Conservation (phyloP, 1,284 basidiomycete species). For the Kwoniella shivajii region DNA sequence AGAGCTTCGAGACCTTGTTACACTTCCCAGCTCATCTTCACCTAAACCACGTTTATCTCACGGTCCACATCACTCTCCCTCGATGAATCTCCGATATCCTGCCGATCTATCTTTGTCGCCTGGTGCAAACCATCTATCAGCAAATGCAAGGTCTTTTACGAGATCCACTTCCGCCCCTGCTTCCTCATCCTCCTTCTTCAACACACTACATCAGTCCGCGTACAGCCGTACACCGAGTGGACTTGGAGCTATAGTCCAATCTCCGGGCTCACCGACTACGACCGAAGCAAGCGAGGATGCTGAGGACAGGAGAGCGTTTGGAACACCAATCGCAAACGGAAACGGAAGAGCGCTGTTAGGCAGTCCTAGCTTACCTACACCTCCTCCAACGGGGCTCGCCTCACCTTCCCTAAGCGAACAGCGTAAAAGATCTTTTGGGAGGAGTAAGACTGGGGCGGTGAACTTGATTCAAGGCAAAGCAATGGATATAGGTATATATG, state of each 20-base stretch:
- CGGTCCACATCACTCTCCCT: conserved; percentile 14
- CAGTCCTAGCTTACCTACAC: conserved; percentile 8
- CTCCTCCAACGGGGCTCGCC: neutral
- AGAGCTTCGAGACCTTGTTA: conserved; percentile 49
- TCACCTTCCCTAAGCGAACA: neutral
- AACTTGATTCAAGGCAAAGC: conserved; percentile 6
- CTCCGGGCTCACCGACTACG: conserved; percentile 24
- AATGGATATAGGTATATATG: conserved; percentile 27
- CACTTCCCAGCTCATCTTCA: conserved; percentile 26
- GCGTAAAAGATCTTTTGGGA: conserved; percentile 23
- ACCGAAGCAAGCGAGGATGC: conserved; percentile 22
- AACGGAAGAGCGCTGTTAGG: conserved; percentile 1
- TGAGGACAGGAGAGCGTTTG: neutral
- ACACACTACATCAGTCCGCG: neutral
- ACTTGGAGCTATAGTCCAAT: conserved; percentile 6
- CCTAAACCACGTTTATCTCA: conserved; percentile 11
- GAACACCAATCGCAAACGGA: neutral
- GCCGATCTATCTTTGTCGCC: conserved; percentile 15
- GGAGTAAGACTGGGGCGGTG: conserved; percentile 39
- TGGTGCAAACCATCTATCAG: conserved; percentile 21
- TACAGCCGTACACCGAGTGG: conserved; percentile 14
- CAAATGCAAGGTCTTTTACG: conserved; percentile 31
- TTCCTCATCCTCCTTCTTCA: conserved; percentile 24
- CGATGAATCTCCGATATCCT: conserved; percentile 7
- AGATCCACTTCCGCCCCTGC: conserved; percentile 42